Conservation (phyloP, 768 basidiomycete species). For the Coprinellus micaceus region DNA sequence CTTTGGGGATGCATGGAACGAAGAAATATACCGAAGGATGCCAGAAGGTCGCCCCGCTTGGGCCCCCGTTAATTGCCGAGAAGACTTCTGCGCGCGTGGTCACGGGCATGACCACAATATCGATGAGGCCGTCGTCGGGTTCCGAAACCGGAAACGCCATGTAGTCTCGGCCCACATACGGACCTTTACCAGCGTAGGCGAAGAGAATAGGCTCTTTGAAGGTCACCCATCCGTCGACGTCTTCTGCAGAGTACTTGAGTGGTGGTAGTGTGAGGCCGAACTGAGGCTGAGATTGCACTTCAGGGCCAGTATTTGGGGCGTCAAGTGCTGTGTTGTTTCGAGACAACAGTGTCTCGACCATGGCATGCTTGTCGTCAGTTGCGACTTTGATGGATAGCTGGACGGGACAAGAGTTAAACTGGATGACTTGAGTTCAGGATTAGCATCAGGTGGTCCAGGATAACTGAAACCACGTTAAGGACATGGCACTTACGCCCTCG, state of each 20-base stretch:
- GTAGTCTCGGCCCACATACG: slow-evolving; percentile 68
- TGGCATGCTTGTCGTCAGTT: slow-evolving; percentile 66
- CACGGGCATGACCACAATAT: slow-evolving; percentile 60
- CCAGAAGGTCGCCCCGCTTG: slow-evolving; percentile 63
- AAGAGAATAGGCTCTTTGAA: slow-evolving; percentile 67
- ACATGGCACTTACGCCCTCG: slow-evolving; percentile 52
- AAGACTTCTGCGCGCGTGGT: slow-evolving; percentile 51
- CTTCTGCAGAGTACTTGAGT: slow-evolving; percentile 38
- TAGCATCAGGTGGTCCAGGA: too few species aligned
- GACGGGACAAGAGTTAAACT: slow-evolving; percentile 62
- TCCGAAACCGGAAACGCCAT: slow-evolving; percentile 84
- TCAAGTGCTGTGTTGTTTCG: slow-evolving; percentile 29
- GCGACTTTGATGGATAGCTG: slow-evolving; percentile 68
- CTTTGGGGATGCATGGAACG: neutral
- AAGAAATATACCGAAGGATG: slow-evolving; percentile 45
- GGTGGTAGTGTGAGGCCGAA: slow-evolving; percentile 37
- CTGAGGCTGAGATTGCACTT: slow-evolving; percentile 15
- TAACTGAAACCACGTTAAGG: too few species aligned
- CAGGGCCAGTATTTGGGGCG: neutral
- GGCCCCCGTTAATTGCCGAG: slow-evolving; percentile 54
- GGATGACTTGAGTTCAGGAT: too few species aligned
- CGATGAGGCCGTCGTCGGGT: slow-evolving; percentile 76
- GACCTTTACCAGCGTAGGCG: slow-evolving; percentile 75
- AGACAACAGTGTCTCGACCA: slow-evolving; percentile 51
- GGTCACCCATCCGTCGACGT: slow-evolving; percentile 61